These are phyloP conservation scores for Panicum hallii DNA, from an alignment of 202 grass and related monocot species.

Conservation along the genomic window DNA sequence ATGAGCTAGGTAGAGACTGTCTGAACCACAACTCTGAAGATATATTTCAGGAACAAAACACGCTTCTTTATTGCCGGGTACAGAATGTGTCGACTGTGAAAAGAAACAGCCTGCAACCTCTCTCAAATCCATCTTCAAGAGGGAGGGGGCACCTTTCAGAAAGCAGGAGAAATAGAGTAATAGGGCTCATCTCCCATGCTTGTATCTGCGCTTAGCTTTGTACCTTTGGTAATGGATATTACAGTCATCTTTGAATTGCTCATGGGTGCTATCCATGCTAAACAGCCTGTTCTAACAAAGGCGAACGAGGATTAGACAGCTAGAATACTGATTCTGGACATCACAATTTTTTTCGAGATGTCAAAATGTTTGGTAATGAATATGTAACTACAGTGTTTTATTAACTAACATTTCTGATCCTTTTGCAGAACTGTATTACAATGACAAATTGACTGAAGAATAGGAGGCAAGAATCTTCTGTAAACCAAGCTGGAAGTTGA, in stretches of 20 bases:
- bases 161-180: constrained; percentile 6
- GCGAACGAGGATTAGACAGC: neutral
- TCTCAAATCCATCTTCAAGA: neutral
- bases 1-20: neutral
- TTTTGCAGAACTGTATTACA: constrained; percentile 20
- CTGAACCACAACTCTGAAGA: neutral
- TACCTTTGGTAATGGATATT: neutral
- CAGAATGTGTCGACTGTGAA: neutral
- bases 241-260: neutral
- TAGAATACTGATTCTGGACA: neutral
- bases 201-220: constrained; percentile 4
- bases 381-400: neutral
- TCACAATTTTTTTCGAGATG: neutral
- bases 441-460: neutral
- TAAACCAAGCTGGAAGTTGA: constrained; percentile 11
- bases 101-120: neutral
- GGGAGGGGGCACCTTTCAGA: neutral
- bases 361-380: constrained; percentile 19
- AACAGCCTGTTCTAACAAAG: neutral
- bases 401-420: neutral
- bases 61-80: neutral
- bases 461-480: neutral
- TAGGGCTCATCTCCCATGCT: constrained; percentile 8
- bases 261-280: neutral
- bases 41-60: constrained; percentile 9